Evolutionary conservation across 2,329 filamentous ascomycete genomes (phyloP), one percentile per base, ranked within the genome.

Genomic region (Botryotinia convoluta): DNA sequence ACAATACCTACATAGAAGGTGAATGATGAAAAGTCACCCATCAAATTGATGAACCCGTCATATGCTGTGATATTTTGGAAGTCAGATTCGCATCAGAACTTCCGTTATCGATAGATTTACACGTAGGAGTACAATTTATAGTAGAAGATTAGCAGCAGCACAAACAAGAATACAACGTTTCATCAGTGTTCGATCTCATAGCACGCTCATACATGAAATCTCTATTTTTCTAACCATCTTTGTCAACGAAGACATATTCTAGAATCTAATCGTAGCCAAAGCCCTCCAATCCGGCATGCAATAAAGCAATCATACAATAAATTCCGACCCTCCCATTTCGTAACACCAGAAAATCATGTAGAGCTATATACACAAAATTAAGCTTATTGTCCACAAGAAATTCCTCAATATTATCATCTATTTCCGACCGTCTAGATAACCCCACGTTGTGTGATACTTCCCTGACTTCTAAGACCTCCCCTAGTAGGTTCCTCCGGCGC

Each of bases 401-500:
- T 12, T 29, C 45, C 14, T 22, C 12, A 37, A 14, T 12, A 48
- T 26, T 6, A 18, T 35, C 18, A 12, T 35, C 20, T 7, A 48
- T 26, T 26, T 26, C 22, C 42, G 18, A 37, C 22, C 4, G 26
- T 62, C 16, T 63, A 63, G 26, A n/a, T 7, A 51, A 26, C 14
- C 14, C 22, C 29, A n/a, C 20, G 14, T 12, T 12, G 42, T 26
- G 63, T 26, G 6, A 51, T 3, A 4, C 32, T 42, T 26, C 45
- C 45, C 26, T 68, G 65, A 32, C 37, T 57, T 57, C 65, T 32
- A 16, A 69, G 65, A 18, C 65, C 48, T 2, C 35, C 35, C 5
- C 65, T 69, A 1, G 65, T 69, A 32, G 64, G n/a, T 68, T 54
- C 64, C 22, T 63, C 68, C 18, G 68, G 70, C 29, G 69, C 74